These are phyloP conservation scores for Neurospora terricola DNA, from an alignment of 495 filamentous ascomycete genomes.

Conservation along the genomic window DNA sequence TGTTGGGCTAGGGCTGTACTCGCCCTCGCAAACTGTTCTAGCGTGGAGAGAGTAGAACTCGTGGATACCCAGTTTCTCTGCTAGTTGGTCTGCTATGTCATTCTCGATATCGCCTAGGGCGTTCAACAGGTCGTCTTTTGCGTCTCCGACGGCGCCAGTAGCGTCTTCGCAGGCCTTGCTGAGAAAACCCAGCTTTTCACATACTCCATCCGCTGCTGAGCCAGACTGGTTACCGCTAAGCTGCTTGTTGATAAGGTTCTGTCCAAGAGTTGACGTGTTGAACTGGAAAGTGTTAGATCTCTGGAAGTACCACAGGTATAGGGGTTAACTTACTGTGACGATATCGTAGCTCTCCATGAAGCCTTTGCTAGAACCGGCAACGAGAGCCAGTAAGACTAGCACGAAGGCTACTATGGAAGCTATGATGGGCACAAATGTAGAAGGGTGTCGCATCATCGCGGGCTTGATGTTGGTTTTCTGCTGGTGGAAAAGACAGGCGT, in stretches of 20 bases:
- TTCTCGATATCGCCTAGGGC: constrained; percentile 20
- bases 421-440: background rate
- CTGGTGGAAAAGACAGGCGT: background rate
- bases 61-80: constrained; percentile 44
- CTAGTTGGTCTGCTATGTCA: constrained; percentile 26
- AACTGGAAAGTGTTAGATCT: constrained; percentile 29
- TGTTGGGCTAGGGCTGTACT: constrained; percentile 45
- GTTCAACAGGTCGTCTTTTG: constrained; percentile 21
- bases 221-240: background rate
- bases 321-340: constrained; percentile 44
- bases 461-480: background rate
- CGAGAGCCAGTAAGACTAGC: constrained; percentile 57
- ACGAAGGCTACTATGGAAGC: constrained; percentile 47
- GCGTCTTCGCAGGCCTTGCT: constrained; percentile 17
- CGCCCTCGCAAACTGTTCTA: constrained; percentile 58
- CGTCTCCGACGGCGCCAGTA: constrained; percentile 19
- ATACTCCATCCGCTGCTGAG: background rate
- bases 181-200: constrained; percentile 11
- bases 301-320: background rate
- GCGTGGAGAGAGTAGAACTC: constrained; percentile 69
- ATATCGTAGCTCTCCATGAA: constrained; percentile 56
- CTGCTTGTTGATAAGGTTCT: constrained; percentile 31
- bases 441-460: background rate
- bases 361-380: constrained; percentile 53
- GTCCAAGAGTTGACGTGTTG: constrained; percentile 53